Evolutionary conservation across 75 land plant genomes (phyloP), one percentile per base, ranked within the genome.

Genomic region (Pseudotsuga menziesii): DNA sequence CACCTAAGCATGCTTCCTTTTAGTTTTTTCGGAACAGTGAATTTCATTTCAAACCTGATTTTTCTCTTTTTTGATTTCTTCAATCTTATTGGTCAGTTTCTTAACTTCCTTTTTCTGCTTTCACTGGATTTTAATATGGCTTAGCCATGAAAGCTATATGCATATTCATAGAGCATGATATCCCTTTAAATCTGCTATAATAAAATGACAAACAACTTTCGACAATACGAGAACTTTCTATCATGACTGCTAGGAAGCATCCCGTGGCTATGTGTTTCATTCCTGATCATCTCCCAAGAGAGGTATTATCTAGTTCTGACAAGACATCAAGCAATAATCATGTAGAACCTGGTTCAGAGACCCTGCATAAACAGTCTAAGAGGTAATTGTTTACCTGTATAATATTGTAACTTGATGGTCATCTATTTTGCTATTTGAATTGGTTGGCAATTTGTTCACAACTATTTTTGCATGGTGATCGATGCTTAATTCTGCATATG

Each of bases 161-260:
- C 1, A 29, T 29, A 29, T 29, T 29, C 32, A 29, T 29, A 29
- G 32, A 29, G 76, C 76, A 56, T 27, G 25, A 58, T 57, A 56
- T 75, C 57, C 19, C 61, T 75, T 32, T 56, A 57, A n/a, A 56
- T 75, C 22, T 57, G 22, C 29, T 27, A 58, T 90, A 79, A 89
- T 90, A 76, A 80, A 81, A 29, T 85, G 85, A 82, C 84, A 77
- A 87, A 89, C 98, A 97, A 98, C 93, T 97, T 86, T 85, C 88
- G 82, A 91, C 95, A 87, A 93, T 92, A 80, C 88, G 98, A 60
- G 99, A 97, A 79, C 92, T 94, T 64, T 97, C 99, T 75, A 97
- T 94, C 57, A 92, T 92, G 92, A 92, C 88, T 78, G 89, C 95
- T 41, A 92, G 93, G 81, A 92, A 87, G 83, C 92, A 93, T 64